Percentiles rank a stretch among this genome's conserved stretches.
phyloP scores from a whole-genome alignment of 768 basidiomycete species.

The Tylopilus sp. region DNA sequence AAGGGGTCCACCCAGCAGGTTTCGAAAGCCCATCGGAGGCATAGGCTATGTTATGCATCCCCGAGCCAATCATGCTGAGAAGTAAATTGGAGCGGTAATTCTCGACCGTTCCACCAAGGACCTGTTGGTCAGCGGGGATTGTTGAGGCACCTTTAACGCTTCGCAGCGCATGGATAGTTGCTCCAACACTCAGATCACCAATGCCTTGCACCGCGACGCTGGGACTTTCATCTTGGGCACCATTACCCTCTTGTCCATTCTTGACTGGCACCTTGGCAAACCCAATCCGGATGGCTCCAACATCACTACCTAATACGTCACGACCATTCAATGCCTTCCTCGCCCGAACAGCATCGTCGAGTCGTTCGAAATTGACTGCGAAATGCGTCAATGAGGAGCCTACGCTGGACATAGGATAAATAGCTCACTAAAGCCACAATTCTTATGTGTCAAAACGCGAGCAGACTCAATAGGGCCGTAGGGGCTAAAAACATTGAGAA shows the following conservation, averaged over 20 bases:
- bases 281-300: constrained; percentile 95
- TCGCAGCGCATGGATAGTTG: constrained; percentile 83
- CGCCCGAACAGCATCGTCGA: constrained; percentile 95
- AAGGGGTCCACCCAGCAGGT: constrained; percentile 63
- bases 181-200: constrained; percentile 82
- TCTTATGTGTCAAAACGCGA: constrained; percentile 94
- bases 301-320: constrained; percentile 93
- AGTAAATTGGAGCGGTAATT: constrained; percentile 93
- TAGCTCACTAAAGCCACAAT: constrained; percentile 83
- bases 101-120: constrained; percentile 87
- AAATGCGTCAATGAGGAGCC: constrained; percentile 6
- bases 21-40: constrained; percentile 56
- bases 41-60: constrained; percentile 57
- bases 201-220: constrained; percentile 74
- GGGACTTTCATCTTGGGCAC: constrained; percentile 58
- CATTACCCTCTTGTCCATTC: constrained; percentile 64
- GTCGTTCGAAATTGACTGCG: constrained; percentile 91
- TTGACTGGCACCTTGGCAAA: constrained; percentile 97
- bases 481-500: constrained; percentile 94
- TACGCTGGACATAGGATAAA: neutral
- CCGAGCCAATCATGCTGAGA: constrained; percentile 82
- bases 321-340: constrained; percentile 94
- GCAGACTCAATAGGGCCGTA: constrained; percentile 98
- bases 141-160: constrained; percentile 90
- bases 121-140: constrained; percentile 90